Conservation (phyloP, 2,329 filamentous ascomycete species). For the Lachnellula subtilissima region DNA sequence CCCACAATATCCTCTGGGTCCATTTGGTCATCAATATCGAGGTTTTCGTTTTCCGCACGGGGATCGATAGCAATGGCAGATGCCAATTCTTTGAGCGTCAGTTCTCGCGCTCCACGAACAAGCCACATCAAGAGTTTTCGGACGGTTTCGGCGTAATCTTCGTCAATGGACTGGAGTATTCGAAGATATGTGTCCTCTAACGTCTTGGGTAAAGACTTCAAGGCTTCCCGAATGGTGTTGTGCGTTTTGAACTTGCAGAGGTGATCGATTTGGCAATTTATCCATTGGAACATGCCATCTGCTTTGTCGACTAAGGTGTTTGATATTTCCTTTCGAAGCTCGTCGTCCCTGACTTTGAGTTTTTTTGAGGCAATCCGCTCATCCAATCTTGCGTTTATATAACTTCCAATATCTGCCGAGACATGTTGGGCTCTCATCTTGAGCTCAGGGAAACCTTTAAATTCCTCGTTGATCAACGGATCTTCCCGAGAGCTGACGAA, state of each 20-base stretch:
- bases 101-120: constrained; percentile 20
- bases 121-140: constrained; percentile 27
- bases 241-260: constrained; percentile 1
- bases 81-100: constrained; percentile 24
- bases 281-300: constrained; percentile 24
- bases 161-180: constrained; percentile 22
- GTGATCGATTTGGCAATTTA: constrained; percentile 27
- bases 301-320: background rate
- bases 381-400: background rate
- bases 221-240: constrained; percentile 7
- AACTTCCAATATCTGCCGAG: constrained; percentile 2
- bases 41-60: background rate
- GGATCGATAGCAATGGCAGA: constrained; percentile 26
- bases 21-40: constrained; percentile 20
- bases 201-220: constrained; percentile 15
- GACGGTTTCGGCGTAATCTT: constrained; percentile 19
- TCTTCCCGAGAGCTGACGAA: constrained; percentile 4
- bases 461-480: background rate
- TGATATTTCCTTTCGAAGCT: constrained; percentile 1
- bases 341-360: constrained; percentile 1
- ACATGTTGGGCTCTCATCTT: constrained; percentile 1
- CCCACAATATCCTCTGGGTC: constrained; percentile 28
- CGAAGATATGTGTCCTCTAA: constrained; percentile 23
- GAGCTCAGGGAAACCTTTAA: constrained; percentile 2
- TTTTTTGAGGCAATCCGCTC: background rate